phyloP scores from a whole-genome alignment of 2,329 filamentous ascomycete species.

The Ascochyta koolunga region DNA sequence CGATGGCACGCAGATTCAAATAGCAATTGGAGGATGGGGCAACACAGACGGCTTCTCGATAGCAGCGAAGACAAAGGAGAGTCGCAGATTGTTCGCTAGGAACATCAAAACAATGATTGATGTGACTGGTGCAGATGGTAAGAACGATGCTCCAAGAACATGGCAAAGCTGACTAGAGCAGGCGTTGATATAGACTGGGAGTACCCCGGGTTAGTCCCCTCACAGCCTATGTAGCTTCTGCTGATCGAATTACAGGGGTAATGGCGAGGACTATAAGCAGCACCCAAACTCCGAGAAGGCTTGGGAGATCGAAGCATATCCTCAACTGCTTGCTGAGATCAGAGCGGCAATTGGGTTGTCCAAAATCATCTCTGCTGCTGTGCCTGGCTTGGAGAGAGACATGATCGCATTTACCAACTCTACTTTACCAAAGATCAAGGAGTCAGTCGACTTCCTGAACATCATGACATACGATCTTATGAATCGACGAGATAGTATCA shows the following conservation, averaged over 20 bases:
- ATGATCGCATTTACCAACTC: constrained; percentile 69
- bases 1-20: constrained; percentile 49
- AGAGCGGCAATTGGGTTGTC: constrained; percentile 62
- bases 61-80: constrained; percentile 59
- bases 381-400: constrained; percentile 61
- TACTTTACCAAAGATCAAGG: constrained; percentile 64
- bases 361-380: constrained; percentile 70
- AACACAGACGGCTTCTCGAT: constrained; percentile 67
- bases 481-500: constrained; percentile 69
- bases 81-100: constrained; percentile 64
- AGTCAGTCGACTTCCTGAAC: constrained; percentile 69
- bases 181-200: constrained; percentile 70
- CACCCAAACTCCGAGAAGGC: constrained; percentile 64
- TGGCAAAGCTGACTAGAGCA: not conserved
- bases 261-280: constrained; percentile 71
- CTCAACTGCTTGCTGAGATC: constrained; percentile 65
- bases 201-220: constrained; percentile 50
- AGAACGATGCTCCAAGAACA: constrained; percentile 4
- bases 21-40: constrained; percentile 76
- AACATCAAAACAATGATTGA: constrained; percentile 70
- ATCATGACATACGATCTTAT: constrained; percentile 76
- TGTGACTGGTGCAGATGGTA: constrained; percentile 68
- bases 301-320: constrained; percentile 68
- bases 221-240: no score
- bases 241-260: constrained; percentile 51